These are phyloP conservation scores for Phytophthora capsici DNA, from an alignment of 352 stramenopile species.

Conservation along the genomic window DNA sequence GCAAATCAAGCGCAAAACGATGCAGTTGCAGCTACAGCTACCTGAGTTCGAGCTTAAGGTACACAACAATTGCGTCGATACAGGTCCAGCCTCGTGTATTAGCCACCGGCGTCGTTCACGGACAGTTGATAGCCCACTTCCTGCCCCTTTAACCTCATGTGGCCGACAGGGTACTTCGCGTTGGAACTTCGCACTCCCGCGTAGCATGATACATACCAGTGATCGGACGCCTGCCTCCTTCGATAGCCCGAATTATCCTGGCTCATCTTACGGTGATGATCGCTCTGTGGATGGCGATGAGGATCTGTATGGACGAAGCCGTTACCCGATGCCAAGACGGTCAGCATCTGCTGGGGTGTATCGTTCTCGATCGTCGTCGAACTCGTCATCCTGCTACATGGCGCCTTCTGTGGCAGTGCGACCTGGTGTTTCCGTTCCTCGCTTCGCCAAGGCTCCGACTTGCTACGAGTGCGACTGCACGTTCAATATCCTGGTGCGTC, in stretches of 20 bases:
- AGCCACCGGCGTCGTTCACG: slow-evolving; percentile 23
- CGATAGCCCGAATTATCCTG: slow-evolving; percentile 24
- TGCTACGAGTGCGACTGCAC: slow-evolving; percentile 78
- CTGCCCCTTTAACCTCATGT: slow-evolving; percentile 34
- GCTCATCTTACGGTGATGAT: slow-evolving; percentile 40
- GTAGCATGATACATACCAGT: slow-evolving; percentile 29
- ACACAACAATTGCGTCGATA: slow-evolving; percentile 39
- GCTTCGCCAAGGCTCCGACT: slow-evolving; percentile 69
- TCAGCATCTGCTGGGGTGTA: slow-evolving; percentile 47
- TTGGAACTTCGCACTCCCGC: slow-evolving; percentile 33
- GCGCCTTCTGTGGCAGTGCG: slow-evolving; percentile 27
- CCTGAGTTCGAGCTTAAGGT: slow-evolving; percentile 45
- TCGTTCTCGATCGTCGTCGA: slow-evolving; percentile 42
- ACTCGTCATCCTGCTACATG: slow-evolving; percentile 36
- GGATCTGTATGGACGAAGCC: slow-evolving; percentile 21
- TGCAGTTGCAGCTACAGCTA: slow-evolving; percentile 56
- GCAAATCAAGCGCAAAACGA: slow-evolving; percentile 67
- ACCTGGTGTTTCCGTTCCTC: slow-evolving; percentile 49
- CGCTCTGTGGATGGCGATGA: slow-evolving; percentile 35
- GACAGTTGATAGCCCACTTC: slow-evolving; percentile 28
- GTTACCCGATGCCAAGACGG: slow-evolving; percentile 36
- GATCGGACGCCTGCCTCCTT: slow-evolving; percentile 32
- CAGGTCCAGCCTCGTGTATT: slow-evolving; percentile 32
- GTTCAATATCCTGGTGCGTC: slow-evolving; percentile 73
- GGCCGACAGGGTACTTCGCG: slow-evolving; percentile 20